Evolutionary conservation across 2,329 filamentous ascomycete genomes (phyloP), one percentile per base, ranked within the genome.

Genomic region (Colletotrichum lupini): DNA sequence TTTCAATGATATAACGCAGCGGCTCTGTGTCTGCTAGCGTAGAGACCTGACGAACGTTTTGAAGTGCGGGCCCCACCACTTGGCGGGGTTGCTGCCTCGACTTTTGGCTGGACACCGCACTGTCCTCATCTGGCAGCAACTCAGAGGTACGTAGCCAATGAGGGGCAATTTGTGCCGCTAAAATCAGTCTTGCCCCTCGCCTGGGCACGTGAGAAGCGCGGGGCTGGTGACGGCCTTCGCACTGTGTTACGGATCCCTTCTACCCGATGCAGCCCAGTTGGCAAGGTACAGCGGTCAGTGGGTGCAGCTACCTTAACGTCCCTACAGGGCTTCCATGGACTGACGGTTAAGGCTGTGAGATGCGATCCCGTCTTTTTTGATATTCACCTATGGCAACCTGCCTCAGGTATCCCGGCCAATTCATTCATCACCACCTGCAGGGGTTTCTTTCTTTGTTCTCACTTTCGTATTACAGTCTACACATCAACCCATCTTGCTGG

Each of bases 361-460:
- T 56, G 28, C 62, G 62, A 65, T 56, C 32, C 62, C 32, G 22
- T 65, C 32, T 57, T 32, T 16, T 32, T 26, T 55, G 24, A 30
- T 24, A 42, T 28, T 71, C 63, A 61, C 63, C 68, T 67, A 28
- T 57, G 68, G 68, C 68, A 61, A 61, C 46, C 68, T 67, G 68
- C 56, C 68, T 67, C 30, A 71, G 63, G 63, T 68, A 67, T 56
- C 68, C 56, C n/a, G 56, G 68, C 49, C 56, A 24, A 32, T 53
- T 35, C 28, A 55, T n/a, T n/a, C 46, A 24, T 19, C 32, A 22
- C 60, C 60, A 58, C 14, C 37, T 69, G 26, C 56, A 61, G 24
- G 63, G 22, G 5, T 12, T 58, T 35, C 14, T 24, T 35, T 58
- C 35, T 62, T 58, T 63, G 12, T 16, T 32, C 22, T 12, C 26